Percentiles rank a stretch among this genome's conserved stretches.
Evolutionary conservation across 805 yeast species (phyloP).

Genomic region (Jamesozyma jinghongensis): DNA sequence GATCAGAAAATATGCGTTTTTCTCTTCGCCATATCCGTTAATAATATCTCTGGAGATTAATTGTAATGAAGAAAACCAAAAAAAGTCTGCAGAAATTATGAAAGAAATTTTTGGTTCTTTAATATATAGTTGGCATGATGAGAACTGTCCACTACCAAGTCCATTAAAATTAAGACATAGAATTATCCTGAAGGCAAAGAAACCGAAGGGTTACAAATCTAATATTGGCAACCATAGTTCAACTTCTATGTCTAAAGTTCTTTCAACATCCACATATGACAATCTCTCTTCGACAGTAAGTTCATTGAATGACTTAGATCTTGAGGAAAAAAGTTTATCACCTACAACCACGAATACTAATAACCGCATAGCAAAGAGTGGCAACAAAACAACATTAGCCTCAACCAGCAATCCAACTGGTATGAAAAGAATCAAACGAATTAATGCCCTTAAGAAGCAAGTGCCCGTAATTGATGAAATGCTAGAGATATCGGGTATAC

Average conservation of each 20-base stretch:
- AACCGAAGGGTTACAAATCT: conserved; percentile 25
- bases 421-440: conserved; percentile 24
- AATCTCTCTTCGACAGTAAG: conserved; percentile 27
- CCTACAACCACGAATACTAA: no score
- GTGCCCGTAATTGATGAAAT: conserved; percentile 18
- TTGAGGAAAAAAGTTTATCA: conserved; percentile 10
- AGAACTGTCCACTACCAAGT: conserved; percentile 43
- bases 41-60: conserved; percentile 79
- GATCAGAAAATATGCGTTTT: conserved; percentile 77
- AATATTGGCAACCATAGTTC: neutral
- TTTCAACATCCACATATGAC: conserved; percentile 9
- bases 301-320: conserved; percentile 28
- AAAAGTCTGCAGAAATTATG: conserved; percentile 44
- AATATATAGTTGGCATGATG: conserved; percentile 32
- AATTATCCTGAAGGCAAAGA: conserved; percentile 72
- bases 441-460: conserved; percentile 23
- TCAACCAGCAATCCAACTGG: conserved; percentile 1
- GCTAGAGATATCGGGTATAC: conserved; percentile 30
- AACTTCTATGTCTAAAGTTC: conserved; percentile 1
- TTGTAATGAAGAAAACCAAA: conserved; percentile 63
- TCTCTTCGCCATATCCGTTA: conserved; percentile 78
- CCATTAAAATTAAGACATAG: conserved; percentile 65
- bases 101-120: conserved; percentile 50
- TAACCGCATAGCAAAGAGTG: no score
- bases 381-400: neutral